Base-by-base conservation (phyloP, 768 basidiomycete genomes). In the Cystobasidium tubakii region DNA sequence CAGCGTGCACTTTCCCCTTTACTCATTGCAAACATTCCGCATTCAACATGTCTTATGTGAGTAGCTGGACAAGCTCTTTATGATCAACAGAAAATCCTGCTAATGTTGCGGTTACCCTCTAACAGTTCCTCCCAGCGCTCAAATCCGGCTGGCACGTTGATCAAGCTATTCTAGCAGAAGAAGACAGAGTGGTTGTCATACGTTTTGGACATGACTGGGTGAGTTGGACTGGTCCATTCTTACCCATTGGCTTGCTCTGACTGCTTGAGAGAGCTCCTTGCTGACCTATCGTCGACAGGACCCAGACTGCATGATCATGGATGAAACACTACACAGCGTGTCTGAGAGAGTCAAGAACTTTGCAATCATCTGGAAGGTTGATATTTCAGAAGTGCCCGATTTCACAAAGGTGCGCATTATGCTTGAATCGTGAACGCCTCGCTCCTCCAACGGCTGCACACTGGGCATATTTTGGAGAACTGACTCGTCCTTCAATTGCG, bases 301-400 rank as follows among this genome's bases (percentile, higher is more conserved):
- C 81, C 83, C 85, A 0, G 89, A 96, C 77, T 98, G 95, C 83
- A 97, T 98, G 96, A 90, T 88, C 21, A 96, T 98, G 93, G 96
- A 98, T 83, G 95, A 98, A 82, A 95, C 92, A 0, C 86, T 97
- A 12, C 90, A 92, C 81, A 84, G 87, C 0, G 89, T 96, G 53
- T 89, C 90, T 0, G 96, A 97, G 83, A 94, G 92, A 81, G 92
- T 98, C 3, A 93, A 97, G 84, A 98, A 99, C 83, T 97, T 95
- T 82, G 93, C 94, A 9, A 92, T 98, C 78, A 92, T 98, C 76
- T 98, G 97, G 80, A 84, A 74, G 74, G 87, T 88, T 25, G 95
- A 99, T 81, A 97, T 96, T 79, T 96, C 92, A 0, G 88, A 92
- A 75, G 95, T 98, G 0, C 95, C 96, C 1, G 96, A 98, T 81